Evolutionary conservation across 225 moss, liverwort and hornwort genomes (phyloP), one percentile per base, ranked within the genome.

Genomic region (Climacium dendroides): DNA sequence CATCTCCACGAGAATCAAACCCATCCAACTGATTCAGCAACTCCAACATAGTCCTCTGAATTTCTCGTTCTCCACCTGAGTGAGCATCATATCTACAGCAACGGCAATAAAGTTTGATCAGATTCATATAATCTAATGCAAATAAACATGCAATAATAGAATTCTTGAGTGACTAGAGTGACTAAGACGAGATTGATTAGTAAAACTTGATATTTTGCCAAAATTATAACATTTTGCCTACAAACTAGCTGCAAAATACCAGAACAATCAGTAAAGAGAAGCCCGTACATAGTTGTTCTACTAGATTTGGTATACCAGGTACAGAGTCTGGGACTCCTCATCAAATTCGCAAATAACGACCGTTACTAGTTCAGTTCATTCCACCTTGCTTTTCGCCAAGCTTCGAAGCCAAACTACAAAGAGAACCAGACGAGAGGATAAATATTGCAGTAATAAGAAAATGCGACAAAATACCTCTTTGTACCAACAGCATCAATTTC

Each of bases 41-140:
- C 90, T 99, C 99, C 93, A 99, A 91, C 99, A 99, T 99, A 41
- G 99, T 99, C 89, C 99, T 94, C 87, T 99, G 99, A 82, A 99
- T 97, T 89, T 99, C 99, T 83, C 99, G 92, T 86, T 99, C 99
- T 83, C 99, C 99, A 87, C 99, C 98, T 34, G 98, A 98, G 88
- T 98, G 96, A 45, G 98, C 98, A 93, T 98, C 98, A 87, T 98
- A 96, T 85, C 97, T 97, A 95, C 87, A 81, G 62, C 41, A 74
- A 81, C 13, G 22, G 22, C 14, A 80, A 74, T 45, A 73, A n/a
- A 73, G 32, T 64, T 80, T 22, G 18, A 45, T 84, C 64, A 83
- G 45, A 72, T 25, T 80, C 74, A 50, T 74, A 48, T 25, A 53
- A 45, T 50, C 45, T 34, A n/a, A 67, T 34, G 41, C 43, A 78